Evolutionary conservation across 1,284 basidiomycete genomes (phyloP).

Genomic region (Ustilago curta): DNA sequence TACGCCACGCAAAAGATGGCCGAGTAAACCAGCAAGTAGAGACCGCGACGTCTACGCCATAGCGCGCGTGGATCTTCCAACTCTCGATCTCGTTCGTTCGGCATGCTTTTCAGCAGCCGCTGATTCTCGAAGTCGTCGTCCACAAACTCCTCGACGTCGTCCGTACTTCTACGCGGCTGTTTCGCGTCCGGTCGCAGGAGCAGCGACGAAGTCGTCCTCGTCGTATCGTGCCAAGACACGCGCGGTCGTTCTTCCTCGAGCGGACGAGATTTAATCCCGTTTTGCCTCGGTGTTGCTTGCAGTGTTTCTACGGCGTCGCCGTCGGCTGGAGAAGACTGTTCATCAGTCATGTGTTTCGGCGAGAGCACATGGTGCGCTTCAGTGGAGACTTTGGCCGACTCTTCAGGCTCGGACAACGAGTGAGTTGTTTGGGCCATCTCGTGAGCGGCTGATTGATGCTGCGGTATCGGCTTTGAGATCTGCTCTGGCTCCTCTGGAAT

Average conservation of each 20-base stretch:
- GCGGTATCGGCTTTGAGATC: background rate
- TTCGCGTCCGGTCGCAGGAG: conserved; percentile 17
- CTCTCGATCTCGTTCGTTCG: conserved; percentile 20
- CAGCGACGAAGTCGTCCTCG: conserved; percentile 4
- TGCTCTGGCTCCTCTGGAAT: conserved; percentile 27
- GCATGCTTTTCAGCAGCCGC: conserved; percentile 21
- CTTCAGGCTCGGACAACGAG: background rate
- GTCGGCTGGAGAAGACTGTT: background rate
- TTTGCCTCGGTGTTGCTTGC: background rate
- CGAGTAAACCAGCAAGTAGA: conserved; percentile 56
- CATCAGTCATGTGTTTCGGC: background rate
- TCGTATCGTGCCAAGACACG: conserved; percentile 37
- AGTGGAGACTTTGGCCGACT: background rate
- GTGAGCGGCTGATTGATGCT: background rate
- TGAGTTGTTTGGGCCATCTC: background rate
- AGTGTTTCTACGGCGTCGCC: background rate
- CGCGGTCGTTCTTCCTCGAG: conserved; percentile 24
- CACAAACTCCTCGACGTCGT: conserved; percentile 7
- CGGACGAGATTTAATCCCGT: background rate
- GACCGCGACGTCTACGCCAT: conserved; percentile 35
- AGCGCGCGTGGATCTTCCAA: conserved; percentile 25
- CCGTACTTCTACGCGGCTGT: conserved; percentile 1
- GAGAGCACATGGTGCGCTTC: background rate
- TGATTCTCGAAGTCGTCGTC: conserved; percentile 26
- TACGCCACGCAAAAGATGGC: conserved; percentile 77